A percentile compares a stretch with the other conserved stretches of the same genome.
These are phyloP conservation scores for Xylaria flabelliformis DNA, from an alignment of 495 filamentous ascomycete species.

Conservation along the genomic window DNA sequence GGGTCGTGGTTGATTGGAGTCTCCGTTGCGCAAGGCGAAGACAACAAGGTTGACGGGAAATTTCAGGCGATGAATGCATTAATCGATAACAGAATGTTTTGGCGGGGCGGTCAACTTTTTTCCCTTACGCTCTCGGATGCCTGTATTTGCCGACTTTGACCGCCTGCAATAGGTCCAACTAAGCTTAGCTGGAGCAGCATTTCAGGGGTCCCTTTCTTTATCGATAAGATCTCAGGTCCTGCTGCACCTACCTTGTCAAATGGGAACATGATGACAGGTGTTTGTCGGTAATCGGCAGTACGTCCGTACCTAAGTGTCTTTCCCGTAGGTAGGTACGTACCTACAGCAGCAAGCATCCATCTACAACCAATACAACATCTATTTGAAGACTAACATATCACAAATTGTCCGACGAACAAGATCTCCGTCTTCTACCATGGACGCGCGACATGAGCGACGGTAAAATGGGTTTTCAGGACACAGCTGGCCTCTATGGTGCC, in stretches of 20 bases:
- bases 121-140: conserved; percentile 30
- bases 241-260: neutral
- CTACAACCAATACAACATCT: neutral
- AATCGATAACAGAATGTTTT: conserved; percentile 32
- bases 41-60: conserved; percentile 20
- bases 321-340: neutral
- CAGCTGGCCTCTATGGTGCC: conserved; percentile 73
- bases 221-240: neutral
- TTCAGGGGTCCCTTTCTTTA: neutral
- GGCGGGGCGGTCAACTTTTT: conserved; percentile 46
- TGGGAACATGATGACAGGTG: conserved; percentile 12
- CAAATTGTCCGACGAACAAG: neutral
- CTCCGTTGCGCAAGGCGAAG: neutral
- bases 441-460: conserved; percentile 59
- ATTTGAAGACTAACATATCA: neutral
- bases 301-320: too few relatives aligned
- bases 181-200: neutral
- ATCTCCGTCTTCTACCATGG: conserved; percentile 60
- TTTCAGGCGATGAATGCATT: conserved; percentile 16
- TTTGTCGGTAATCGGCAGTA: conserved; percentile 14
- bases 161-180: neutral
- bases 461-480: conserved; percentile 63
- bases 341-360: neutral
- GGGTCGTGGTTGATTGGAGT: neutral
- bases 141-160: conserved; percentile 10